Evolutionary conservation across 306 rosid species (phyloP).

Genomic region (Coriaria nepalensis): DNA sequence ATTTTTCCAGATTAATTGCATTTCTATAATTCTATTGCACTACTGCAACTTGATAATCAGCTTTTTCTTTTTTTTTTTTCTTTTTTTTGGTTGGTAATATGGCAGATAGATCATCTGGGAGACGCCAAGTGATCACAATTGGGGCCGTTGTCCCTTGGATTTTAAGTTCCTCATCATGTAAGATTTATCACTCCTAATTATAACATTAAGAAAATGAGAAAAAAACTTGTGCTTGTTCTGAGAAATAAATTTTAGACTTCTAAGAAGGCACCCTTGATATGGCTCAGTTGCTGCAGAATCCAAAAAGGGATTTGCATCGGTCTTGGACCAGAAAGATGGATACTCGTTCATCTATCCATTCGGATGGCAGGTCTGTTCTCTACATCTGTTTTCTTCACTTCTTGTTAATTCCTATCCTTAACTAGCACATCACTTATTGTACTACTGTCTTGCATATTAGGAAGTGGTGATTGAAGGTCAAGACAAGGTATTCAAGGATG

Average conservation of each 20-base stretch:
- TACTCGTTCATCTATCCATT: constrained; percentile 83
- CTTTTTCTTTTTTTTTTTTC: background rate
- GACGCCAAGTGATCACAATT: constrained; percentile 61
- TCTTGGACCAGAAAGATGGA: constrained; percentile 68
- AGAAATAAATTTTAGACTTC: constrained; percentile 15
- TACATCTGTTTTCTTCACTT: constrained; percentile 9
- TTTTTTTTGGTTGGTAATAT: constrained; percentile 2
- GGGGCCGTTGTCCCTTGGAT: constrained; percentile 44
- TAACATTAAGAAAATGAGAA: constrained; percentile 1
- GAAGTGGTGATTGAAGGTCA: constrained; percentile 80
- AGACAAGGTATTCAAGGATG: constrained; percentile 97
- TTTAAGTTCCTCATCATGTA: constrained; percentile 58
- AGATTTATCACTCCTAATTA: constrained; percentile 15
- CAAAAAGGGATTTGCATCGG: constrained; percentile 58
- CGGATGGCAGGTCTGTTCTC: constrained; percentile 81
- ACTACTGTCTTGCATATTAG: constrained; percentile 21
- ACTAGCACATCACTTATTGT: constrained; percentile 2
- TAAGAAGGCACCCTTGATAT: constrained; percentile 72
- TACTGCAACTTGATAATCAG: background rate
- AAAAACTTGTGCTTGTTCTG: background rate
- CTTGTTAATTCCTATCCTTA: constrained; percentile 11
- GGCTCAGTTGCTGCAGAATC: constrained; percentile 99
- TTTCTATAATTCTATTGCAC: background rate
- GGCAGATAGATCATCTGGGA: constrained; percentile 61
- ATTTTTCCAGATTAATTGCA: background rate